Evolutionary conservation across 129 eudicot genomes (phyloP).

Genomic region (Rutidosis leptorrhynchoides): DNA sequence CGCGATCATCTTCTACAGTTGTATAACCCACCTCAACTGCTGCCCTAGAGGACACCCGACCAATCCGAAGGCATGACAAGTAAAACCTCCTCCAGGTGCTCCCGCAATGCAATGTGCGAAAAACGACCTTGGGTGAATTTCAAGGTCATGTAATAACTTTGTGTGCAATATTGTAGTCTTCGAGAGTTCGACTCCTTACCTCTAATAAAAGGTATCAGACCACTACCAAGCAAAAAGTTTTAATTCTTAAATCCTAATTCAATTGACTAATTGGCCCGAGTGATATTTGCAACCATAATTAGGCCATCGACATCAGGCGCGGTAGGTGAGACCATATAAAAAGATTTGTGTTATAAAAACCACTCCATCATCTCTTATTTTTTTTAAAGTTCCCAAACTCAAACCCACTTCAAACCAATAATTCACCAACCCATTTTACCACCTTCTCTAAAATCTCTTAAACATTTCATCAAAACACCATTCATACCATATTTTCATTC

Average conservation of each 20-base stretch:
- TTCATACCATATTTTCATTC: background rate
- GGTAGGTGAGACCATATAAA: constrained; percentile 38
- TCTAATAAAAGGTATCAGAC: no score
- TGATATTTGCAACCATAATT: constrained; percentile 19
- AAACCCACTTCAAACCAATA: constrained; percentile 34
- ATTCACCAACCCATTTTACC: constrained; percentile 19
- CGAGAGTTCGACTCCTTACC: no score
- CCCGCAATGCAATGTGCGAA: no score
- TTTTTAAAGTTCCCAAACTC: constrained; percentile 9
- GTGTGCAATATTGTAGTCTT: no score
- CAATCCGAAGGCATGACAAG: no score
- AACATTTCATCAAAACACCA: constrained; percentile 25
- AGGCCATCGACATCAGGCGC: constrained; percentile 26
- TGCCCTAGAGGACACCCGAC: no score
- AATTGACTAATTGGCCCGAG: constrained; percentile 11
- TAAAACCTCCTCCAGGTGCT: no score
- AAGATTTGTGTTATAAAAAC: constrained; percentile 18
- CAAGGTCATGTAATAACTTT: no score
- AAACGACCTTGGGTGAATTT: no score
- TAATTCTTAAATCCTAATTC: background rate
- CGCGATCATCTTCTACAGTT: no score
- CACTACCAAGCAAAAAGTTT: no score
- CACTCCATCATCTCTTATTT: background rate
- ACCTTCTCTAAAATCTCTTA: background rate
- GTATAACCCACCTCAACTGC: no score